phyloP scores from a whole-genome alignment of 257 asterid genomes.

The Agastache rugosa region DNA sequence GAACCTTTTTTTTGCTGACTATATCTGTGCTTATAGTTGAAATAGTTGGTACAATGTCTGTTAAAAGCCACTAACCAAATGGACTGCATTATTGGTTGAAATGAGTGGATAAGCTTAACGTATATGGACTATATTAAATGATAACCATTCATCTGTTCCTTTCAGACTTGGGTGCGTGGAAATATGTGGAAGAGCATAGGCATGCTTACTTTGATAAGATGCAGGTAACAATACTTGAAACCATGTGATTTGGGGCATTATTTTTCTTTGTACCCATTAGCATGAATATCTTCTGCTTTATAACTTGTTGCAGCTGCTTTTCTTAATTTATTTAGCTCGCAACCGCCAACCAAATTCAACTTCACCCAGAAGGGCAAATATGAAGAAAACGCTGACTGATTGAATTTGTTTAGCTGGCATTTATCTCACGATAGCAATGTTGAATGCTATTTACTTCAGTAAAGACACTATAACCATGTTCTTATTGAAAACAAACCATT shows the following conservation, averaged over 20 bases:
- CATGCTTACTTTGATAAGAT: slow-evolving; percentile 95
- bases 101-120: slow-evolving; percentile 13
- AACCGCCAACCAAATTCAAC: background rate
- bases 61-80: background rate
- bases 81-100: slow-evolving; percentile 18
- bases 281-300: slow-evolving; percentile 1
- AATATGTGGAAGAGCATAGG: slow-evolving; percentile 78
- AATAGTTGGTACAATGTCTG: background rate
- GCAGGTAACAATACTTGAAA: slow-evolving; percentile 67
- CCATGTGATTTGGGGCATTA: slow-evolving; percentile 13
- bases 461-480: slow-evolving; percentile 1
- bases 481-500: background rate
- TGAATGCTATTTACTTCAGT: background rate
- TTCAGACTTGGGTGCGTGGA: slow-evolving; percentile 92
- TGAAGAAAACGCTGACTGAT: background rate
- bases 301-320: background rate
- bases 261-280: slow-evolving; percentile 1
- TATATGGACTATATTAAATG: slow-evolving; percentile 36
- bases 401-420: background rate
- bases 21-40: background rate
- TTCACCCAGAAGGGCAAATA: background rate
- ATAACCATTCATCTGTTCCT: slow-evolving; percentile 42
- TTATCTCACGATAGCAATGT: background rate
- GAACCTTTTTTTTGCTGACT: too few relatives aligned
- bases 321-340: background rate